These are phyloP conservation scores for Phylloporus rhodoxanthus DNA, from an alignment of 768 basidiomycete genomes.

Conservation along the genomic window DNA sequence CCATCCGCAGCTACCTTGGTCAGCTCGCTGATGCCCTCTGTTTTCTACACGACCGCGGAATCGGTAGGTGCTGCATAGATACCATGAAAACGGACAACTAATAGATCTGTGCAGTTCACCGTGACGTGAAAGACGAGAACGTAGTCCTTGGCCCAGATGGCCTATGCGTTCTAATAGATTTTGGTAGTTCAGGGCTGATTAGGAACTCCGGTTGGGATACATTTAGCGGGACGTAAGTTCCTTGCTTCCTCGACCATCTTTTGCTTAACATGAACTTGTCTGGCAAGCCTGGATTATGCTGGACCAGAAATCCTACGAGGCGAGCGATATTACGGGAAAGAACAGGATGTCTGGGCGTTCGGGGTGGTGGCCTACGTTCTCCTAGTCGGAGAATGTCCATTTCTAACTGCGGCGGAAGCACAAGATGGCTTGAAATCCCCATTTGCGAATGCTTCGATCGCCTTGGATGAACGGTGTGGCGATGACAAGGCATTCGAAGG, in stretches of 20 bases:
- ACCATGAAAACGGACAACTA: constrained; percentile 5
- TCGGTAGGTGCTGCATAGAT: constrained; percentile 49
- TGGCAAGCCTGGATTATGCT: constrained; percentile 78
- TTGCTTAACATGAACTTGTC: constrained; percentile 9
- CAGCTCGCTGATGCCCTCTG: constrained; percentile 88
- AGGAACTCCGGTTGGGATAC: constrained; percentile 85
- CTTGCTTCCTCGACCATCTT: background rate
- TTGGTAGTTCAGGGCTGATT: constrained; percentile 86
- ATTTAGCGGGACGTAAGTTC: constrained; percentile 85
- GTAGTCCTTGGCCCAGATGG: constrained; percentile 78
- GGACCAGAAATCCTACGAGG: constrained; percentile 95
- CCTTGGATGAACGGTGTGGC: constrained; percentile 72
- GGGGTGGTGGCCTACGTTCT: constrained; percentile 96
- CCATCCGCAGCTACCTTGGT: constrained; percentile 79
- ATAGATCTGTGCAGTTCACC: constrained; percentile 58
- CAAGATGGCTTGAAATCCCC: constrained; percentile 77
- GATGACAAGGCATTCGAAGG: constrained; percentile 71
- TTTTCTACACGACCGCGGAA: constrained; percentile 88
- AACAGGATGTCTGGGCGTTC: constrained; percentile 98
- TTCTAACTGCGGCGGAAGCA: constrained; percentile 85
- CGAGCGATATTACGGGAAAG: constrained; percentile 90
- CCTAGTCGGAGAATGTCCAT: constrained; percentile 86
- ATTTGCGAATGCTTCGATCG: constrained; percentile 69
- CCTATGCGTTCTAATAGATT: constrained; percentile 90
- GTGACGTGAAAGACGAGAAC: constrained; percentile 98